These are phyloP conservation scores for Globisporangium paddicum DNA, from an alignment of 352 stramenopile genomes.

Conservation along the genomic window DNA sequence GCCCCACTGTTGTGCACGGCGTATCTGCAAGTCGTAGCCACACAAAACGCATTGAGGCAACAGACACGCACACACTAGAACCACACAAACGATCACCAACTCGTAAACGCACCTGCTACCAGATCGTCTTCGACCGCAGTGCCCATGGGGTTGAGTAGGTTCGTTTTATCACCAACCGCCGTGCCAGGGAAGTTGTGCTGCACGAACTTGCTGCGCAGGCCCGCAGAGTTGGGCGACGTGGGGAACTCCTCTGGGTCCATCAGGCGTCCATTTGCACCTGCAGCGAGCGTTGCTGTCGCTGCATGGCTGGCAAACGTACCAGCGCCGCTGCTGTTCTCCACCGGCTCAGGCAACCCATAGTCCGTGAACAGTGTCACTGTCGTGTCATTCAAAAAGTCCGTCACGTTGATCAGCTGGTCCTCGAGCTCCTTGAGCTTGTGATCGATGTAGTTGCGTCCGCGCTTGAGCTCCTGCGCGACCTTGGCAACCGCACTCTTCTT, in stretches of 20 bases:
- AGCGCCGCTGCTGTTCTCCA: background rate
- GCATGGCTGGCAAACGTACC: background rate
- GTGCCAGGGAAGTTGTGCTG: constrained; percentile 16
- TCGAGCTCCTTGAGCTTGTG: constrained; percentile 63
- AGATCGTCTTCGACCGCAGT: constrained; percentile 67
- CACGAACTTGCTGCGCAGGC: constrained; percentile 16
- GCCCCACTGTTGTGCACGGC: constrained; percentile 54
- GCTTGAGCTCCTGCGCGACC: constrained; percentile 63
- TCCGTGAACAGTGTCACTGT: constrained; percentile 37
- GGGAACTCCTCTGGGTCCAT: constrained; percentile 8
- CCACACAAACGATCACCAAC: background rate
- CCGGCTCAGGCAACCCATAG: constrained; percentile 5
- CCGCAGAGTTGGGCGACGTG: constrained; percentile 14
- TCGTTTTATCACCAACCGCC: constrained; percentile 18
- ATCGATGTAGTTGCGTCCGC: constrained; percentile 45
- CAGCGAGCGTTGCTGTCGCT: background rate
- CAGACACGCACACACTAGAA: background rate
- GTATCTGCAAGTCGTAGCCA: constrained; percentile 27
- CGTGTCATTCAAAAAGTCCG: constrained; percentile 49
- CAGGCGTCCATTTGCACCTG: constrained; percentile 1
- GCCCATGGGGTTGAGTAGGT: constrained; percentile 19
- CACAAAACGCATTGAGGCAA: background rate
- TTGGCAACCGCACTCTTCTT: constrained; percentile 51
- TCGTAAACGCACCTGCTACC: constrained; percentile 40
- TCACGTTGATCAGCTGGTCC: constrained; percentile 49